These are phyloP conservation scores for Paracamarosporium sp. DNA, from an alignment of 2,329 filamentous ascomycete species.

Conservation along the genomic window DNA sequence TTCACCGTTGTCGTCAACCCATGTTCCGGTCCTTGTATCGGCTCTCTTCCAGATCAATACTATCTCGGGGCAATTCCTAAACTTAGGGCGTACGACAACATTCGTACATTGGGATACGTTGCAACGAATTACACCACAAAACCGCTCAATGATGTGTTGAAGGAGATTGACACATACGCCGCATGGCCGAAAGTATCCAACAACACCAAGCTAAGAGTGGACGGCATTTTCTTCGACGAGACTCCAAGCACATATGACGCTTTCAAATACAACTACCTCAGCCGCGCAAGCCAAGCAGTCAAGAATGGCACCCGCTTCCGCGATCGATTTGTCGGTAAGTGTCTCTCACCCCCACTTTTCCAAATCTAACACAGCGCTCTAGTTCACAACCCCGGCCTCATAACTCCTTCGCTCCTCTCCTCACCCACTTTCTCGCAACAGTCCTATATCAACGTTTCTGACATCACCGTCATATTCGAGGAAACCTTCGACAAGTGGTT, in stretches of 20 bases:
- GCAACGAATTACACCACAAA: conserved; percentile 56
- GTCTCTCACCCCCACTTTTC: neutral
- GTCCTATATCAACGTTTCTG: conserved; percentile 38
- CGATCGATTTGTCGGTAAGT: conserved; percentile 34
- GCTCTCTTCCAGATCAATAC: conserved; percentile 31
- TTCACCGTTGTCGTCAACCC: conserved; percentile 62
- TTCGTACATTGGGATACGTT: conserved; percentile 60
- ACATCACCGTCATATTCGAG: conserved; percentile 42
- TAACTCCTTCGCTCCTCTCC: conserved; percentile 23
- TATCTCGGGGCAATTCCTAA: conserved; percentile 50
- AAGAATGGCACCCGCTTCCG: conserved; percentile 27
- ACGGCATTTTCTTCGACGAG: conserved; percentile 63
- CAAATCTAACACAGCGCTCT: neutral
- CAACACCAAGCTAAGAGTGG: conserved; percentile 50
- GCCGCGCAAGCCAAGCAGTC: conserved; percentile 24
- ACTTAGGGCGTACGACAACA: conserved; percentile 54
- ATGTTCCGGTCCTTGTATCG: conserved; percentile 46
- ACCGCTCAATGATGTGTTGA: conserved; percentile 27
- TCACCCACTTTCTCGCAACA: conserved; percentile 21
- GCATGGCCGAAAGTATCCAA: conserved; percentile 51
- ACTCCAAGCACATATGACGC: conserved; percentile 45
- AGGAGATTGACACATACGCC: conserved; percentile 57
- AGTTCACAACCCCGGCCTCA: conserved; percentile 40
- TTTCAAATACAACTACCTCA: conserved; percentile 30
- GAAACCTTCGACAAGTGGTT: conserved; percentile 39